Base-by-base conservation (phyloP, 2,329 filamentous ascomycete genomes). In the Lecanicillium sp. region DNA sequence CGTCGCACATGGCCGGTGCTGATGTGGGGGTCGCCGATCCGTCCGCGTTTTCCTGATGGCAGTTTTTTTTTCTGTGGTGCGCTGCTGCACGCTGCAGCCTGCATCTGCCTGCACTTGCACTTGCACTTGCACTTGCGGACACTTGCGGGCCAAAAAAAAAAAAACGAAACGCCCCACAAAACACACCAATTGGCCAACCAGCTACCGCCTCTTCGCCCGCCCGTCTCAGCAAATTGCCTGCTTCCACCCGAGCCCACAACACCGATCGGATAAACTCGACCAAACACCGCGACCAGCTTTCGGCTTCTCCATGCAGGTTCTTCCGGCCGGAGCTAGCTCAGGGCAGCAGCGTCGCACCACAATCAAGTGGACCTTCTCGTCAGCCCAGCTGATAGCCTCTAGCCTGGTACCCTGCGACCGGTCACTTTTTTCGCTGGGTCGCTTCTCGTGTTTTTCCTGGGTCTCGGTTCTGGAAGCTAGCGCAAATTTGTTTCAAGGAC, bases 1-100 rank as follows among this genome's bases (percentile, higher is more conserved):
- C 47, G 52, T 50, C 17, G 55, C 58, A 56, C 51, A 56, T 54
- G 53, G 36, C 50, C 49, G 51, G 43, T 43, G 48, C 50, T 45
- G 57, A 37, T 48, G 58, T 60, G 58, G 59, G 51, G 52, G 24
- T n/a, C 44, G 53, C 51, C 51, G 58, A 56, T 60, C 52, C 56
- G 56, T 55, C 52, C 58, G 51, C 54, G 51, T 53, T 48, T 41
- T 50, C 42, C 53, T 48, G 45, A 41, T 48, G 32, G 4, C 44
- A 30, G 24, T 55, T 43, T 52, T 53, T 53, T 17, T 45, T 30
- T 32, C 42, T 11, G 20, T 11, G 14, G 29, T 33, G 44, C 21
- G 24, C 24, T 17, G 14, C 33, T 29, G 8, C 40, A 30, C 24
- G 29, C 27, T n/a, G 20, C 44, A 47, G n/a, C n/a, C n/a, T n/a